These are phyloP conservation scores for Lipomyces yamanashiensis DNA, from an alignment of 805 yeast genomes.

Conservation along the genomic window DNA sequence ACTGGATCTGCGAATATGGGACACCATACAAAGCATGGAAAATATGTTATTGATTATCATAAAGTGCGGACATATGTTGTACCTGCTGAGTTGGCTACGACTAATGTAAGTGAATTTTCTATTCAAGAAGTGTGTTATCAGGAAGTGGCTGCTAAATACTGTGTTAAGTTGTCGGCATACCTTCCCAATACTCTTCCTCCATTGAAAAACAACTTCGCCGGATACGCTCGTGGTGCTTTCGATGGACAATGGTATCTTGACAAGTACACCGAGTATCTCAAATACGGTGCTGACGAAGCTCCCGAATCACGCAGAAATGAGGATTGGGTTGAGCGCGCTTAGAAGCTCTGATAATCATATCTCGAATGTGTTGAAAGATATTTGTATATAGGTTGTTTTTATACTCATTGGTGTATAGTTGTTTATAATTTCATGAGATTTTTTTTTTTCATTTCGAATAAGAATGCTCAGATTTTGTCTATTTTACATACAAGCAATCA, in stretches of 20 bases:
- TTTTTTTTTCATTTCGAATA: not conserved
- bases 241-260: conserved; percentile 75
- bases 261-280: conserved; percentile 75
- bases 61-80: conserved; percentile 90
- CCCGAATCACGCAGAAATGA: conserved; percentile 38
- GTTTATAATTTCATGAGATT: not conserved
- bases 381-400: not conserved
- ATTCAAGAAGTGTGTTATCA: not conserved
- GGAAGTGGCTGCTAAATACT: not conserved
- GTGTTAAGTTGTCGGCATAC: conserved; percentile 64
- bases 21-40: conserved; percentile 70
- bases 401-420: not conserved
- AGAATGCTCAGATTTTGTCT: not conserved
- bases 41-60: conserved; percentile 76
- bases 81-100: conserved; percentile 55
- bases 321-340: conserved; percentile 39
- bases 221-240: conserved; percentile 70
- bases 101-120: conserved; percentile 39
- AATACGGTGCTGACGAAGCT: conserved; percentile 58
- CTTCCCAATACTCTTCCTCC: conserved; percentile 77
- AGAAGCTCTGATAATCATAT: conserved; percentile 10
- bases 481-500: conserved; percentile 3
- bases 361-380: not conserved
- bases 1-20: conserved; percentile 96
- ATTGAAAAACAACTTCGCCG: conserved; percentile 67